phyloP scores from a whole-genome alignment of 352 stramenopile genomes.

The Phytophthora lateralis region DNA sequence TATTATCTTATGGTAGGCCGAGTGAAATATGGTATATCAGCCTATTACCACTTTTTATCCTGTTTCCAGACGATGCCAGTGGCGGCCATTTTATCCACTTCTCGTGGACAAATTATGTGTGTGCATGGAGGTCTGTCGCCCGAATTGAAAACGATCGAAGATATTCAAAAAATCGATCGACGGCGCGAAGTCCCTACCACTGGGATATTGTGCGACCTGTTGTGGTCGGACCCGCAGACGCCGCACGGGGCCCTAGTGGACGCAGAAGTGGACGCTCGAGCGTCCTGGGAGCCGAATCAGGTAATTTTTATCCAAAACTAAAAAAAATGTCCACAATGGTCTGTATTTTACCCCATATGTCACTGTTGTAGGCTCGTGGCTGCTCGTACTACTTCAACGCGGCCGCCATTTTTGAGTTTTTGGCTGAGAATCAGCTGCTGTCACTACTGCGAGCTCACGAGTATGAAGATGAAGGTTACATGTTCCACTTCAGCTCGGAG shows the following conservation, averaged over 20 bases:
- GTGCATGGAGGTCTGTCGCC: slow-evolving; percentile 79
- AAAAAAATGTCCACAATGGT: background rate
- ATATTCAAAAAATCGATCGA: slow-evolving; percentile 68
- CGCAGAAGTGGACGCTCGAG: slow-evolving; percentile 14
- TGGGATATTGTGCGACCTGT: slow-evolving; percentile 72
- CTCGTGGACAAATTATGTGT: slow-evolving; percentile 61
- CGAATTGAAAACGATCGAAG: slow-evolving; percentile 47
- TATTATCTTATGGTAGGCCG: slow-evolving; percentile 33
- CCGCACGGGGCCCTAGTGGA: background rate
- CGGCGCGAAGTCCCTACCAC: slow-evolving; percentile 62
- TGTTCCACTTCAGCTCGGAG: slow-evolving; percentile 62
- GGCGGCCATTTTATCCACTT: slow-evolving; percentile 54
- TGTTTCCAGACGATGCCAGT: slow-evolving; percentile 81
- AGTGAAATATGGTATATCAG: slow-evolving; percentile 80
- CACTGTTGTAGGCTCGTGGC: slow-evolving; percentile 52
- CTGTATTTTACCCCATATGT: background rate
- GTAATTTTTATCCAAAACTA: slow-evolving; percentile 7
- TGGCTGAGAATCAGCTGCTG: slow-evolving; percentile 66
- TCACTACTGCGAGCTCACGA: slow-evolving; percentile 85
- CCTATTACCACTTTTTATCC: slow-evolving; percentile 83
- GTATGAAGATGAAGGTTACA: slow-evolving; percentile 72
- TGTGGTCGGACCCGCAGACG: slow-evolving; percentile 71
- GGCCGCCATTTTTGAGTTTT: slow-evolving; percentile 69
- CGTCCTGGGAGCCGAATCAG: slow-evolving; percentile 31
- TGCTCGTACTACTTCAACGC: slow-evolving; percentile 92